Evolutionary conservation across 805 yeast species (phyloP).

Genomic region (Monosporozyma unispora): DNA sequence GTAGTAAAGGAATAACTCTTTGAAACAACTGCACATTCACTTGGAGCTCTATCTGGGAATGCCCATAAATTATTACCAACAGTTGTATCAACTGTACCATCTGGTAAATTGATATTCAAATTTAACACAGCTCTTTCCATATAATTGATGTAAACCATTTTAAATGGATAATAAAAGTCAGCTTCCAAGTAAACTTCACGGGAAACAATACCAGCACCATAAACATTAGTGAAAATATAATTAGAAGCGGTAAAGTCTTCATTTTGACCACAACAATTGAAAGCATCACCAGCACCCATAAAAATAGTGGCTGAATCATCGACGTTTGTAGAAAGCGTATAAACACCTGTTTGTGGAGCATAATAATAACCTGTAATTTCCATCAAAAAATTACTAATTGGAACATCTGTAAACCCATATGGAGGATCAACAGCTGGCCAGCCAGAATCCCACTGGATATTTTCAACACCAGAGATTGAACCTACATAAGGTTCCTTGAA

Average conservation of each 20-base stretch:
- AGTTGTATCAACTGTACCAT: slow-evolving; percentile 6
- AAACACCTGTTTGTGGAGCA: slow-evolving; percentile 27
- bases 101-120: slow-evolving; percentile 10
- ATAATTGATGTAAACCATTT: slow-evolving; percentile 14
- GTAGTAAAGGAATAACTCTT: neutral
- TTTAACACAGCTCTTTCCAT: slow-evolving; percentile 4
- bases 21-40: neutral
- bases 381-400: slow-evolving; percentile 6
- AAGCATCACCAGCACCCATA: slow-evolving; percentile 27
- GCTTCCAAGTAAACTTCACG: slow-evolving; percentile 6
- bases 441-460: neutral
- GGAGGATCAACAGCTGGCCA: neutral
- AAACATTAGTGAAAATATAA: neutral
- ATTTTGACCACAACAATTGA: slow-evolving; percentile 26
- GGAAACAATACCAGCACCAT: neutral
- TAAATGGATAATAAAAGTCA: slow-evolving; percentile 21
- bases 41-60: neutral
- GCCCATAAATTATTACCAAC: slow-evolving; percentile 6
- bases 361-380: slow-evolving; percentile 19
- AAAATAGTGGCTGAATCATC: slow-evolving; percentile 29
- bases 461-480: neutral
- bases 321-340: slow-evolving; percentile 16
- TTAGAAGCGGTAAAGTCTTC: neutral
- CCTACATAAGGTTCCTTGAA: neutral
- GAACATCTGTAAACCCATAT: neutral